These are phyloP conservation scores for Scleroderma bovista DNA, from an alignment of 768 basidiomycete genomes.

Conservation along the genomic window DNA sequence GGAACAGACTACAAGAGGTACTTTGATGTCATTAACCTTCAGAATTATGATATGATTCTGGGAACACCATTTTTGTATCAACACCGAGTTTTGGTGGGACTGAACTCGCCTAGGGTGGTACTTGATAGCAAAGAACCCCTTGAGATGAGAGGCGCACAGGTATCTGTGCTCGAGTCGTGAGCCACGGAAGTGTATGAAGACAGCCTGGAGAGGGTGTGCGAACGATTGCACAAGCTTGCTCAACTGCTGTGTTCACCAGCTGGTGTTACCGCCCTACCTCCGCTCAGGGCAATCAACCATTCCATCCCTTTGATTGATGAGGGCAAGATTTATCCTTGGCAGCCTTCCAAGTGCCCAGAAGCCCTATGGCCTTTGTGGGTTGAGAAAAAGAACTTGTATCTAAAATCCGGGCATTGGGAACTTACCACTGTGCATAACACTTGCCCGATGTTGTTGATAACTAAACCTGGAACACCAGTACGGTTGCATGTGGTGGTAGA, in stretches of 20 bases:
- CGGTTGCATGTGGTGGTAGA: constrained; percentile 2
- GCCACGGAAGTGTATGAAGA: neutral
- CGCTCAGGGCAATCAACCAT: constrained; percentile 4
- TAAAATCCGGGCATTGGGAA: neutral
- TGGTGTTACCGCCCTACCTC: neutral
- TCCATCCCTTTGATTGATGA: neutral
- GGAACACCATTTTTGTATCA: constrained; percentile 29
- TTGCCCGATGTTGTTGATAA: constrained; percentile 1
- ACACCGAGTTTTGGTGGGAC: neutral
- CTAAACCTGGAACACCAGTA: neutral
- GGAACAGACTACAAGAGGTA: constrained; percentile 12
- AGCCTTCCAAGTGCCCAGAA: neutral
- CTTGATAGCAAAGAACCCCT: no score
- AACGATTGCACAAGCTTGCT: neutral
- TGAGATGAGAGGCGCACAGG: no score
- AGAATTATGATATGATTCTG: constrained; percentile 33
- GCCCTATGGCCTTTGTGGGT: neutral
- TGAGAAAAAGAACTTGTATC: neutral
- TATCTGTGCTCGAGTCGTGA: neutral
- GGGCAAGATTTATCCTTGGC: neutral
- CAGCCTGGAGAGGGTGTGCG: neutral
- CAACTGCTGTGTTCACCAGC: neutral
- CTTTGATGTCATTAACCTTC: constrained; percentile 35
- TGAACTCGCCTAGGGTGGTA: no score
- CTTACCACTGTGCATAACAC: neutral